Conservation (phyloP, 2,329 filamentous ascomycete species). For the Tolypocladium amazonense region DNA sequence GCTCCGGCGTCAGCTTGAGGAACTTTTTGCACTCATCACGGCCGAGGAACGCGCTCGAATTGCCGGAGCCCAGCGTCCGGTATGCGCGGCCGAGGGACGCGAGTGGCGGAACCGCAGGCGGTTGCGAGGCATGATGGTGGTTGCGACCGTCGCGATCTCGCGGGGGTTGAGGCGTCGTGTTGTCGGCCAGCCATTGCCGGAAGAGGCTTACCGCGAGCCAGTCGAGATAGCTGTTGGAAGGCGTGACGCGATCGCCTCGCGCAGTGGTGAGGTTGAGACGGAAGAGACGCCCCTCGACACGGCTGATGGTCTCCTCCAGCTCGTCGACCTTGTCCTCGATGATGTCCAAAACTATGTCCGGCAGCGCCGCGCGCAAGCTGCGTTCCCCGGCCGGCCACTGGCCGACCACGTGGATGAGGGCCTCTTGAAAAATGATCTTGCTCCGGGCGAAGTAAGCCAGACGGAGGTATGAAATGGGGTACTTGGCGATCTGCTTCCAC, state of each 20-base stretch:
- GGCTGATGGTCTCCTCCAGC: conserved; percentile 69
- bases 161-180: conserved; percentile 59
- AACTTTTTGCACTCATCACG: conserved; percentile 90
- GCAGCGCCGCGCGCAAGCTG: conserved; percentile 63
- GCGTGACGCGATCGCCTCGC: conserved; percentile 72
- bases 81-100: conserved; percentile 63
- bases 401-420: conserved; percentile 85
- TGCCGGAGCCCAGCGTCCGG: conserved; percentile 58
- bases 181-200: conserved; percentile 86
- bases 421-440: conserved; percentile 76
- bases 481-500: conserved; percentile 95
- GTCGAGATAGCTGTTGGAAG: conserved; percentile 70
- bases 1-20: conserved; percentile 68
- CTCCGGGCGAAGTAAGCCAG: conserved; percentile 78
- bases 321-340: conserved; percentile 95
- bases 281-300: conserved; percentile 74
- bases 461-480: conserved; percentile 84
- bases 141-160: conserved; percentile 18
- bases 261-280: conserved; percentile 68
- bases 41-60: conserved; percentile 52
- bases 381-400: conserved; percentile 80
- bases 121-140: conserved; percentile 17
- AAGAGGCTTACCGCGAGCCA: conserved; percentile 85
- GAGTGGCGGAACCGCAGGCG: conserved; percentile 33
- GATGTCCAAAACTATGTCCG: conserved; percentile 69